Conservation (phyloP, 192 early-diverging fungal species). For the Umbelopsis ramanniana region DNA sequence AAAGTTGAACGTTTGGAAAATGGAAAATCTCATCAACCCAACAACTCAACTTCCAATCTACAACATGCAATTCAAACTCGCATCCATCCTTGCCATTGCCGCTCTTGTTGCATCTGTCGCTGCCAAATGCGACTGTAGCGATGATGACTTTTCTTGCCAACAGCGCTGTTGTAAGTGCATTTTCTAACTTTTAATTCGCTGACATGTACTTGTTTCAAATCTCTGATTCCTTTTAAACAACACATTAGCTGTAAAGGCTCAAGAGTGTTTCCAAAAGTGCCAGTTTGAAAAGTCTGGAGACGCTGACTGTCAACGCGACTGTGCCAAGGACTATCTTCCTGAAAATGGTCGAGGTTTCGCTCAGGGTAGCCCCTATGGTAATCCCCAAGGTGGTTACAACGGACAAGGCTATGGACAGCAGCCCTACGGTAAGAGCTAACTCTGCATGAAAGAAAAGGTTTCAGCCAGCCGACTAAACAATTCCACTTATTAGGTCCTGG, state of each 20-base stretch:
- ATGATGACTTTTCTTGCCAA: not conserved
- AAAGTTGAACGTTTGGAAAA: not conserved
- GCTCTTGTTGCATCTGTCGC: not conserved
- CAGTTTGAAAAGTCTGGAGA: not conserved
- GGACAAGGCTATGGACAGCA: not conserved
- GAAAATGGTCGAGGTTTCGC: no score
- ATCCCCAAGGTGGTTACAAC: not conserved
- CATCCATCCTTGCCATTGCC: constrained; percentile 6
- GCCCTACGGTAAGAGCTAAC: not conserved
- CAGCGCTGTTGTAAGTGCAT: not conserved
- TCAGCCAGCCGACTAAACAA: not conserved
- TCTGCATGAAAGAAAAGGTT: not conserved
- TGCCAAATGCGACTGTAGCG: constrained; percentile 6
- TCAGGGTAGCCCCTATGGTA: not conserved
- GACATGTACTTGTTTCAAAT: not conserved
- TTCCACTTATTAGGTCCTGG: not conserved
- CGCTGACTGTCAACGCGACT: not conserved
- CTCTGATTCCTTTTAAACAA: not conserved
- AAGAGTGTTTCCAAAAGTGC: constrained; percentile 11
- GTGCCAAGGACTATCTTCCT: not conserved
- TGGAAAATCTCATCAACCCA: not conserved
- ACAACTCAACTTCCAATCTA: not conserved
- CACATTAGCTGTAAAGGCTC: not conserved
- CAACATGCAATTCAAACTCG: constrained; percentile 5
- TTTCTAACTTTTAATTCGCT: not conserved